Percentiles rank a stretch among this genome's conserved stretches.
These are phyloP conservation scores for Entomortierella lignicola DNA, from an alignment of 192 early-diverging fungal species.

Conservation along the genomic window DNA sequence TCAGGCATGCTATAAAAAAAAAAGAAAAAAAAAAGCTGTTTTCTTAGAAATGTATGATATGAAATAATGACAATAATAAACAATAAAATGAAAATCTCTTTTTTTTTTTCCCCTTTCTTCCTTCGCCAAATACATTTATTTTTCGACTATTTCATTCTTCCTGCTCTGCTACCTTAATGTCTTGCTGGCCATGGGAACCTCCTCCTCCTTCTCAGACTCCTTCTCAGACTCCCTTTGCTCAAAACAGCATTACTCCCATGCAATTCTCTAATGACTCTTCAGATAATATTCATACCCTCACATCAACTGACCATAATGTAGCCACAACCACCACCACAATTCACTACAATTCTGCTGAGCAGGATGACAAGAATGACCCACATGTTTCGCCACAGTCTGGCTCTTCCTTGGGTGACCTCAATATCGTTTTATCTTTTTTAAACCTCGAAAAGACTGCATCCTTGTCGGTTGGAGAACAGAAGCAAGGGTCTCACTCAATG, in stretches of 20 bases:
- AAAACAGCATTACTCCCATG: not conserved
- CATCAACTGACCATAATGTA: no score
- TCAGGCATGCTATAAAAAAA: slow-evolving; percentile 64
- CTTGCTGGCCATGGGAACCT: slow-evolving; percentile 28
- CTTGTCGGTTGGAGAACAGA: not conserved
- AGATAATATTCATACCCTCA: no score
- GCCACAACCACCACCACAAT: not conserved
- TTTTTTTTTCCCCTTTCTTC: not conserved
- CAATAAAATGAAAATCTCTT: no score
- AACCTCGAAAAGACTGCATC: slow-evolving; percentile 10
- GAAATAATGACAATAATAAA: no score
- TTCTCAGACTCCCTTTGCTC: no score
- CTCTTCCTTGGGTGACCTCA: slow-evolving; percentile 18
- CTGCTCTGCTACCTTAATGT: slow-evolving; percentile 10
- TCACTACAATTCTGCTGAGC: not conserved
- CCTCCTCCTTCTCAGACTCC: not conserved
- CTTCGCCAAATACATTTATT: not conserved
- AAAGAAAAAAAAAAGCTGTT: no score
- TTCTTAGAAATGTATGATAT: no score
- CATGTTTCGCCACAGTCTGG: not conserved
- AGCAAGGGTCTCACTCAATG: not conserved
- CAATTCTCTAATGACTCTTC: no score
- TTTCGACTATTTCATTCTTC: not conserved
- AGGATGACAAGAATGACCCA: not conserved
- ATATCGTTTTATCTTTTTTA: slow-evolving; percentile 22